phyloP scores from a whole-genome alignment of 106 monocot genomes.

The Vanilla planifolia region DNA sequence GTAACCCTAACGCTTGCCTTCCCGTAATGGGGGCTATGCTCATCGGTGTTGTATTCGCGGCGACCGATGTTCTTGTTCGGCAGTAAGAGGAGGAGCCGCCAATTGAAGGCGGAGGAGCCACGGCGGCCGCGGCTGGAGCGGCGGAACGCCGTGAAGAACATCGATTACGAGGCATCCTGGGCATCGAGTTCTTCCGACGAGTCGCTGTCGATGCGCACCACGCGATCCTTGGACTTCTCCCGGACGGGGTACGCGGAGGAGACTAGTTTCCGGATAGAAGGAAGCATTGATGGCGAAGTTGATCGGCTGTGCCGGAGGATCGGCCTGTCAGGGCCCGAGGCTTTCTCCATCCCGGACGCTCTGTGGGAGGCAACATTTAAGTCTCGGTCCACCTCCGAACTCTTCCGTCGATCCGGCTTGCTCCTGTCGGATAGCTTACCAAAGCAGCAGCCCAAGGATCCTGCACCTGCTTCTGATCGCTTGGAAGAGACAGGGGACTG shows the following conservation, averaged over 20 bases:
- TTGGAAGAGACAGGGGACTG: background rate
- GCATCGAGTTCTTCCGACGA: background rate
- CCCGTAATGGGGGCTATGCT: slow-evolving; percentile 9
- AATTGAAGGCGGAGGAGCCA: background rate
- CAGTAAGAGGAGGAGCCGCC: slow-evolving; percentile 7
- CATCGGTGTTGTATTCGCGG: background rate
- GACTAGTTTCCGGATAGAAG: slow-evolving; percentile 63
- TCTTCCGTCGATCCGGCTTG: slow-evolving; percentile 28
- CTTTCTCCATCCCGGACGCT: slow-evolving; percentile 47
- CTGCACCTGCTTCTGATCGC: background rate
- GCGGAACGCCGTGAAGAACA: slow-evolving; percentile 59
- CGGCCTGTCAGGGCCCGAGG: slow-evolving; percentile 66
- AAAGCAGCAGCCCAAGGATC: background rate
- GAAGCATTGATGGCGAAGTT: slow-evolving; percentile 38
- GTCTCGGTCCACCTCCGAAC: slow-evolving; percentile 12
- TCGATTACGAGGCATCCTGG: slow-evolving; percentile 29
- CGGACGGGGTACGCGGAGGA: slow-evolving; percentile 14
- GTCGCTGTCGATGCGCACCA: slow-evolving; percentile 1
- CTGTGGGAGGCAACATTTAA: slow-evolving; percentile 51
- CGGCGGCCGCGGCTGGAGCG: slow-evolving; percentile 40
- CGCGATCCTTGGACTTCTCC: slow-evolving; percentile 30
- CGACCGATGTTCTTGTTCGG: slow-evolving; percentile 6
- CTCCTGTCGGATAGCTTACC: background rate
- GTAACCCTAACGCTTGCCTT: slow-evolving; percentile 2
- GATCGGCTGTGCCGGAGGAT: slow-evolving; percentile 43